Percentiles rank a stretch among this genome's conserved stretches.
phyloP scores from a whole-genome alignment of 1,284 basidiomycete species.

The Vanrija sp. region DNA sequence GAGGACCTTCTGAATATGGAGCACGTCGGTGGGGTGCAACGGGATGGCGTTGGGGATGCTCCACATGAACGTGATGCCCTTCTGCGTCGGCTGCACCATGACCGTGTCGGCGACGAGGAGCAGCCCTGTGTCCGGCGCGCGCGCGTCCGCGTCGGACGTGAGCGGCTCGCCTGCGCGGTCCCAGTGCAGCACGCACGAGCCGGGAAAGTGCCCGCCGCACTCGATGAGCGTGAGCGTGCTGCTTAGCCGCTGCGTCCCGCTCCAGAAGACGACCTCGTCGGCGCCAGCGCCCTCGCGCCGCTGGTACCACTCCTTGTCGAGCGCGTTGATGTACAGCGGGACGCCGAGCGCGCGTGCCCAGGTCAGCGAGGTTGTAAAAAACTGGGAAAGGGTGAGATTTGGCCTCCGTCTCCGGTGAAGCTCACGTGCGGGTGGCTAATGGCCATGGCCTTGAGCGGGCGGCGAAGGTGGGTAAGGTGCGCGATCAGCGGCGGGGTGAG shows the following conservation, averaged over 20 bases:
- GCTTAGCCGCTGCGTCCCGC: constrained; percentile 22
- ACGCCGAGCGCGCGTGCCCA: constrained; percentile 44
- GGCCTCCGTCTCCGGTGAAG: constrained; percentile 4
- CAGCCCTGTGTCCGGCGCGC: constrained; percentile 32
- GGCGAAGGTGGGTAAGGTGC: constrained; percentile 24
- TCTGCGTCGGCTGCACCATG: constrained; percentile 43
- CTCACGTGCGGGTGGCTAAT: constrained; percentile 48
- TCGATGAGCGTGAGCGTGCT: constrained; percentile 34
- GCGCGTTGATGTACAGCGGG: constrained; percentile 38
- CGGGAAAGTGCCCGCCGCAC: constrained; percentile 48
- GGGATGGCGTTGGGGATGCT: constrained; percentile 49
- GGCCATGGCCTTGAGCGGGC: constrained; percentile 41
- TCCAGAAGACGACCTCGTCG: constrained; percentile 37
- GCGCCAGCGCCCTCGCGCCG: constrained; percentile 25
- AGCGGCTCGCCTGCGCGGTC: constrained; percentile 38
- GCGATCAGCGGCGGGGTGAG: constrained; percentile 33
- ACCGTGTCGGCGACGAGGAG: constrained; percentile 44
- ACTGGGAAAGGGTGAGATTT: constrained; percentile 28
- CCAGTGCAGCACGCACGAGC: constrained; percentile 45
- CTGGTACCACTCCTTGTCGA: constrained; percentile 42
- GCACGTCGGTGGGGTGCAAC: constrained; percentile 32
- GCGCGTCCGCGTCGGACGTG: constrained; percentile 22
- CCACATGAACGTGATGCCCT: constrained; percentile 46
- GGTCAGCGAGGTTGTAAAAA: constrained; percentile 44
- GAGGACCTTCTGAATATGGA: constrained; percentile 25